A percentile compares a stretch with the other conserved stretches of the same genome.
These are phyloP conservation scores for Aspergillus heteromorphus DNA, from an alignment of 495 filamentous ascomycete species.

Conservation along the genomic window DNA sequence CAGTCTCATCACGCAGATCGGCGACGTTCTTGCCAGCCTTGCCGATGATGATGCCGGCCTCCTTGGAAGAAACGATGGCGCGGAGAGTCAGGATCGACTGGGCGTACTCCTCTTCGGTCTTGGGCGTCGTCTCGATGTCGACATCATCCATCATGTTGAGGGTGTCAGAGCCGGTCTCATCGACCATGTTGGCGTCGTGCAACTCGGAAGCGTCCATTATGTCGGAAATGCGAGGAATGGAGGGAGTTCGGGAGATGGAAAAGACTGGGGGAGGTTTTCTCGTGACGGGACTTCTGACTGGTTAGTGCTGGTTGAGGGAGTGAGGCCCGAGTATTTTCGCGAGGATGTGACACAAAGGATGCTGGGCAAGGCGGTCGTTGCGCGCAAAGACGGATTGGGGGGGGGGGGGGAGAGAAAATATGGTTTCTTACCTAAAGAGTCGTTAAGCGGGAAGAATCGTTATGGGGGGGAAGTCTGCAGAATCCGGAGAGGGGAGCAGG, in stretches of 20 bases:
- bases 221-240: slow-evolving; percentile 6
- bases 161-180: slow-evolving; percentile 45
- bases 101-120: slow-evolving; percentile 95
- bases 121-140: slow-evolving; percentile 65
- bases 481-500: slow-evolving; percentile 3
- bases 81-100: slow-evolving; percentile 85
- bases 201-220: slow-evolving; percentile 46
- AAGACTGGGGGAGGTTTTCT: not conserved
- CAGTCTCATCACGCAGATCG: slow-evolving; percentile 92
- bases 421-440: slow-evolving; percentile 1
- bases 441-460: not conserved
- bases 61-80: slow-evolving; percentile 96
- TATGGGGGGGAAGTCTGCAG: not conserved
- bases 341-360: not conserved
- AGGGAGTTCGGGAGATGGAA: not conserved
- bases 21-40: slow-evolving; percentile 98
- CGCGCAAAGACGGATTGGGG: not conserved
- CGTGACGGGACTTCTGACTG: not conserved
- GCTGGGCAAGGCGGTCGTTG: slow-evolving; percentile 5
- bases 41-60: slow-evolving; percentile 97
- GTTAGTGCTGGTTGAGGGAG: not conserved
- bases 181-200: slow-evolving; percentile 38
- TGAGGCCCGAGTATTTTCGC: not conserved
- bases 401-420: too few species aligned
- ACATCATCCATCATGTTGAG: slow-evolving; percentile 51